phyloP scores from a whole-genome alignment of 2,329 filamentous ascomycete genomes.

The Neofusicoccum sp. region DNA sequence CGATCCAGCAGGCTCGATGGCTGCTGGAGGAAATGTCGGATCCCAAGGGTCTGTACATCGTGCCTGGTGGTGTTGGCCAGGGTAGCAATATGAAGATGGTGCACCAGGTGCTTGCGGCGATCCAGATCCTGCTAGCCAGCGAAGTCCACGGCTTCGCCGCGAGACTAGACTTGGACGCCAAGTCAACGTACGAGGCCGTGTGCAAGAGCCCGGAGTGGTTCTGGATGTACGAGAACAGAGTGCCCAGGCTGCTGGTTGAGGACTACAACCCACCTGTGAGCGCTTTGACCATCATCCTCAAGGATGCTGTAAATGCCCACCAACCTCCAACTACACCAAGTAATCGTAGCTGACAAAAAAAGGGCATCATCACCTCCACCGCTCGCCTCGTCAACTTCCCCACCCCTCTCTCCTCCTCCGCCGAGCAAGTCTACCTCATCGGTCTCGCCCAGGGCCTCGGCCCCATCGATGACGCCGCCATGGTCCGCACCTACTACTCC shows the following conservation, averaged over 20 bases:
- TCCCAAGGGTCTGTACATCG: constrained; percentile 55
- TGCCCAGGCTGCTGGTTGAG: constrained; percentile 52
- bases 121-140: constrained; percentile 56
- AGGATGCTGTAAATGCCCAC: constrained; percentile 41
- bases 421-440: constrained; percentile 64
- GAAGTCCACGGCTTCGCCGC: constrained; percentile 59
- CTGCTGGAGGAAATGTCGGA: constrained; percentile 65
- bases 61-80: constrained; percentile 52
- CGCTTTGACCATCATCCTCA: constrained; percentile 48
- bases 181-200: constrained; percentile 50
- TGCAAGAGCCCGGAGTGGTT: constrained; percentile 40
- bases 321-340: no score
- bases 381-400: constrained; percentile 59
- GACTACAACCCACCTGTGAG: constrained; percentile 48
- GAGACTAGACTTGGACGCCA: constrained; percentile 52
- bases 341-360: background rate
- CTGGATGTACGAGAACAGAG: constrained; percentile 60
- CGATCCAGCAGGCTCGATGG: constrained; percentile 56
- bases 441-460: constrained; percentile 59
- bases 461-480: constrained; percentile 54
- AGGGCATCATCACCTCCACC: constrained; percentile 66
- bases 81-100: constrained; percentile 59
- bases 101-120: constrained; percentile 58
- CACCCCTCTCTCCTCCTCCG: constrained; percentile 59
- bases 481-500: constrained; percentile 54